Conservation (phyloP, 2,329 filamentous ascomycete species). For the Chlorencoelia australis region DNA sequence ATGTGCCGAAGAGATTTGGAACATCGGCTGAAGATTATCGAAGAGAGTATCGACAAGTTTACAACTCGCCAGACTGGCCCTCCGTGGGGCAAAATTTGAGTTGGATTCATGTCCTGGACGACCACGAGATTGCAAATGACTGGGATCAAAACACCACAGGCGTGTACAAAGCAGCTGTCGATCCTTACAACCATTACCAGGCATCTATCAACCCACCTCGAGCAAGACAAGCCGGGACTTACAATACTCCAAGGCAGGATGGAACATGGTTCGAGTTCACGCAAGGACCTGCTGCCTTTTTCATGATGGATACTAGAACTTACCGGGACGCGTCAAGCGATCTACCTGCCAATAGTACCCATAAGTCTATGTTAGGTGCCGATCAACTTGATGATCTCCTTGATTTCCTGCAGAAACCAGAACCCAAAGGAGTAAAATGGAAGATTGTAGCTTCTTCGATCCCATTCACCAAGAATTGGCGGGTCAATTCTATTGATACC, state of each 20-base stretch:
- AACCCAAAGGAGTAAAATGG: constrained; percentile 74
- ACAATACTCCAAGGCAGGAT: constrained; percentile 32
- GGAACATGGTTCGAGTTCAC: constrained; percentile 84
- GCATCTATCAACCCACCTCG: constrained; percentile 71
- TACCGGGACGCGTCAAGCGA: constrained; percentile 63
- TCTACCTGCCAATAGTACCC: constrained; percentile 45
- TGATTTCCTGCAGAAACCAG: constrained; percentile 61
- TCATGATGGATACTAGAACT: constrained; percentile 84
- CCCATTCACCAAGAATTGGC: constrained; percentile 97
- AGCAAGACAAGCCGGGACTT: constrained; percentile 40
- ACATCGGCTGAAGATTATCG: constrained; percentile 66
- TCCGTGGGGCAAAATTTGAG: constrained; percentile 68
- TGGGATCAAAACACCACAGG: constrained; percentile 77
- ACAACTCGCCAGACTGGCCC: constrained; percentile 86
- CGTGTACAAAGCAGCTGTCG: constrained; percentile 37
- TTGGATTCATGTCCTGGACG: constrained; percentile 95
- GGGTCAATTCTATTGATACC: constrained; percentile 75
- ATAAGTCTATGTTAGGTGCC: constrained; percentile 80
- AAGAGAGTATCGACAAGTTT: constrained; percentile 89
- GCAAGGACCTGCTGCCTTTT: constrained; percentile 87
- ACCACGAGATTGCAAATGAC: constrained; percentile 94
- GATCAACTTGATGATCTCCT: constrained; percentile 73
- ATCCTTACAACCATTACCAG: constrained; percentile 78
- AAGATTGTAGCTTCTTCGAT: constrained; percentile 87
- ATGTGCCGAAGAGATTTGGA: constrained; percentile 76